These are phyloP conservation scores for Sporothrix variecibatus DNA, from an alignment of 2,329 filamentous ascomycete species.

Conservation along the genomic window DNA sequence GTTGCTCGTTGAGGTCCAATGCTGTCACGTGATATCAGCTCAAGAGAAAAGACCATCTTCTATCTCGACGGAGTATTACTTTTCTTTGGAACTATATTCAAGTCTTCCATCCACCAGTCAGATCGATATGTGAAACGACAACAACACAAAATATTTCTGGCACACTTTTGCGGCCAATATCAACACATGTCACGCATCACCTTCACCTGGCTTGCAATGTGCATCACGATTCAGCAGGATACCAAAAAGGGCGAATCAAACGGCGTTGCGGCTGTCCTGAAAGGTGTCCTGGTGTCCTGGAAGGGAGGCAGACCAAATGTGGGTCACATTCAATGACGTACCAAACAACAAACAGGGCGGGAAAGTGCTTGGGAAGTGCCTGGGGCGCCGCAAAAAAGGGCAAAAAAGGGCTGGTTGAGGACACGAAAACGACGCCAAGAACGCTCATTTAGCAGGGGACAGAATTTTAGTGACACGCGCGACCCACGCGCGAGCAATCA, in stretches of 20 bases:
- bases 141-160: neutral
- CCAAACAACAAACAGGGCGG: neutral
- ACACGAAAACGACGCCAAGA: slow-evolving; percentile 23
- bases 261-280: neutral
- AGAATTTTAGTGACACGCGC: neutral
- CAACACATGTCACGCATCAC: neutral
- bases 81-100: neutral
- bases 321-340: slow-evolving; percentile 23
- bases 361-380: neutral
- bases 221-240: neutral
- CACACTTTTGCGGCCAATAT: neutral
- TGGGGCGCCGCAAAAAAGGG: neutral
- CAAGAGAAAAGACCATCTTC: neutral
- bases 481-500: slow-evolving; percentile 19
- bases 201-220: neutral
- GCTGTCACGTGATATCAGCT: neutral
- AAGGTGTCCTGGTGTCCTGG: neutral
- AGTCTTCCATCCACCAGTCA: neutral
- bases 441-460: neutral
- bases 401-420: neutral
- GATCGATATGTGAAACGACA: neutral
- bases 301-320: neutral
- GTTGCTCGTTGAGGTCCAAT: too few species aligned
- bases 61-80: neutral
- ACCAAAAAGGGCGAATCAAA: neutral